Evolutionary conservation across 139 green algal genomes (phyloP).

Genomic region (Pedinophyceae sp.): DNA sequence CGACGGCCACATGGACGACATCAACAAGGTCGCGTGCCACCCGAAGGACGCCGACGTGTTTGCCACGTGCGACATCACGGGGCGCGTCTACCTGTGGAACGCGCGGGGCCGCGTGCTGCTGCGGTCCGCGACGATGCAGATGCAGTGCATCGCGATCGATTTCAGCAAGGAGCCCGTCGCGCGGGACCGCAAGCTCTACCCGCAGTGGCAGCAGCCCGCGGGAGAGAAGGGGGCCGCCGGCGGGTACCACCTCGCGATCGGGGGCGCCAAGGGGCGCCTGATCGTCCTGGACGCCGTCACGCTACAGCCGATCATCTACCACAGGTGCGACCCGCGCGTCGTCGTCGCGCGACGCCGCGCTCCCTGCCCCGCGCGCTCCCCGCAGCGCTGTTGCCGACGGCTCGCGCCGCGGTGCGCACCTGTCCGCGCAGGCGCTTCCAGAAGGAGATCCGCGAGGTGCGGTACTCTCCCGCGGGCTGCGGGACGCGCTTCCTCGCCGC

Average conservation of each 20-base stretch:
- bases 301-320: slow-evolving; percentile 26
- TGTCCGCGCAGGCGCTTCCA: no score
- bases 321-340: no score
- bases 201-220: neutral
- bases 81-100: slow-evolving; percentile 23
- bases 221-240: neutral
- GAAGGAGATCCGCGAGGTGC: slow-evolving; percentile 22
- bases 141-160: slow-evolving; percentile 10
- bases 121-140: slow-evolving; percentile 11
- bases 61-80: slow-evolving; percentile 15
- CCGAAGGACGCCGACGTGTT: slow-evolving; percentile 19
- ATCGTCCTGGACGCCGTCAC: slow-evolving; percentile 21
- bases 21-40: slow-evolving; percentile 19
- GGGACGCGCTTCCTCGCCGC: slow-evolving; percentile 20
- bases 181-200: neutral
- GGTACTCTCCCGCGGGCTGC: slow-evolving; percentile 25
- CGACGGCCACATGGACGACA: slow-evolving; percentile 21
- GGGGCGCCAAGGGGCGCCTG: slow-evolving; percentile 15
- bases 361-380: no score
- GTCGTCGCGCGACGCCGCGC: no score
- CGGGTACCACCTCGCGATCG: slow-evolving; percentile 24
- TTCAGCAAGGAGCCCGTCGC: slow-evolving; percentile 11
- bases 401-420: no score
- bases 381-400: no score
- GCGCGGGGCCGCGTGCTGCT: slow-evolving; percentile 10